Conservation (phyloP, 225 moss, liverwort and hornwort genomes). For the Pleurozium schreberi region DNA sequence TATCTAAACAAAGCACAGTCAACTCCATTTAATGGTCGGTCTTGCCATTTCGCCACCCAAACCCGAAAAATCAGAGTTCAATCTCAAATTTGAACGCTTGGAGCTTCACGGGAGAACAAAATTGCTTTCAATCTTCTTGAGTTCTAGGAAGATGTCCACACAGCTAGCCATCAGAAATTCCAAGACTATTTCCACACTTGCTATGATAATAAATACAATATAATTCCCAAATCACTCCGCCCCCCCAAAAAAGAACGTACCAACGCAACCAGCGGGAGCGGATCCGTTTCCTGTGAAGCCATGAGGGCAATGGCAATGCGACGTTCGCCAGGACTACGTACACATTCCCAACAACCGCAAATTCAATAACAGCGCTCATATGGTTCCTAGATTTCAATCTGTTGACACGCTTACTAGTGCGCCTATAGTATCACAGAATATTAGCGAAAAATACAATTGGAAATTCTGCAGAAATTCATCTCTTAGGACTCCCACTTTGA, state of each 20-base stretch:
- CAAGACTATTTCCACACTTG: neutral
- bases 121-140: neutral
- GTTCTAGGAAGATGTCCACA: neutral
- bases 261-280: conserved; percentile 13
- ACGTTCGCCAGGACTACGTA: neutral
- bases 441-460: neutral
- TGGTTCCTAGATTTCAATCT: neutral
- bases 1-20: conserved; percentile 15
- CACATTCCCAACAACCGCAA: neutral
- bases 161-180: neutral
- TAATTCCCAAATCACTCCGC: neutral
- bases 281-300: conserved; percentile 59
- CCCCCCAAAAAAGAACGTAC: conserved; percentile 1
- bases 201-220: neutral
- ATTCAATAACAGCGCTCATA: neutral
- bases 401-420: neutral
- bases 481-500: neutral
- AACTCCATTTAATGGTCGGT: neutral
- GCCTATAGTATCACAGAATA: neutral
- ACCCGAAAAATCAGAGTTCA: neutral
- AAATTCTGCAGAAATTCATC: neutral
- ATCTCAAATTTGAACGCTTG: neutral
- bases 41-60: neutral
- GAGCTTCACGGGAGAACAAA: neutral
- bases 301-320: conserved; percentile 46